Evolutionary conservation across 2,329 filamentous ascomycete species (phyloP).

Genomic region (Aspergillus sergii): DNA sequence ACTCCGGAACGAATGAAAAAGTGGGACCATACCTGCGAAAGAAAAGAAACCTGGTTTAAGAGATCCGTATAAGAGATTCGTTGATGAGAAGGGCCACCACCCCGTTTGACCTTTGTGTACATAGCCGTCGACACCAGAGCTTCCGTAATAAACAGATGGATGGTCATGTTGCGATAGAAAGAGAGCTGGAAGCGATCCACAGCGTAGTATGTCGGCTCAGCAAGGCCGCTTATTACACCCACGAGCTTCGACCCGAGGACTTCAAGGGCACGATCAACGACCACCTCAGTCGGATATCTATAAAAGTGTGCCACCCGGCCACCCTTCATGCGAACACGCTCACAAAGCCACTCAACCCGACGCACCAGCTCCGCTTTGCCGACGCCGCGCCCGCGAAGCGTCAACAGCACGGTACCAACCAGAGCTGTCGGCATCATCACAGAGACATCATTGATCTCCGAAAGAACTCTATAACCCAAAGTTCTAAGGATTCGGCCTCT

Average conservation of each 20-base stretch:
- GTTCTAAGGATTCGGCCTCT: conserved; percentile 78
- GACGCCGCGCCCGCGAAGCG: conserved; percentile 86
- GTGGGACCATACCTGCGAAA: conserved; percentile 63
- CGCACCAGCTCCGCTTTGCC: conserved; percentile 83
- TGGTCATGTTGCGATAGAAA: conserved; percentile 99
- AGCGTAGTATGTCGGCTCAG: conserved; percentile 90
- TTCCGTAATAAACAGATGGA: conserved; percentile 94
- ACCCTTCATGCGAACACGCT: conserved; percentile 79
- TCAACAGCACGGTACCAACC: conserved; percentile 90
- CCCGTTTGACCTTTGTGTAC: conserved; percentile 88
- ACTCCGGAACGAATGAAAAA: not conserved
- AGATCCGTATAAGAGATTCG: conserved; percentile 75
- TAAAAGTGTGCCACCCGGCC: conserved; percentile 94
- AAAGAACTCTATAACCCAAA: conserved; percentile 86
- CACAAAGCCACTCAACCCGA: conserved; percentile 86
- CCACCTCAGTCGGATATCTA: conserved; percentile 73
- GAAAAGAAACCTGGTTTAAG: conserved; percentile 77
- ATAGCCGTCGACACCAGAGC: conserved; percentile 86
- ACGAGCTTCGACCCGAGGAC: conserved; percentile 90
- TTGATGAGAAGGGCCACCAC: conserved; percentile 80
- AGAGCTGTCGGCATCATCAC: conserved; percentile 98
- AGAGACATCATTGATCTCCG: conserved; percentile 92
- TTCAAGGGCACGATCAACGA: conserved; percentile 86
- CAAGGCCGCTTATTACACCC: conserved; percentile 73
- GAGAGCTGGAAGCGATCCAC: conserved; percentile 96